Base-by-base conservation (phyloP, 169 alveolate genomes). In the Plasmodium knowlesi region DNA sequence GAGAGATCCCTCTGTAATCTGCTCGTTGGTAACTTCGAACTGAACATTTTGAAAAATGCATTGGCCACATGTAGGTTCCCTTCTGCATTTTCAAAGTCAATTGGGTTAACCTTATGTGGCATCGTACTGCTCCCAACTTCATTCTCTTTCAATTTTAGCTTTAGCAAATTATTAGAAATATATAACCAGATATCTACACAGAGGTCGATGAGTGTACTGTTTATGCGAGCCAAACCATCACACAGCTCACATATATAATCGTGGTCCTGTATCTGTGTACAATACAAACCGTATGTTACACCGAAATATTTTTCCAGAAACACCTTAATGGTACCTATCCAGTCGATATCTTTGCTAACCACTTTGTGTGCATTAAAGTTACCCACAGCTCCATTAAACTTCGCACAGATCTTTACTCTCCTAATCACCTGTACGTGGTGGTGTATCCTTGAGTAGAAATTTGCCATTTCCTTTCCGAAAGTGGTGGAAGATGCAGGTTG, bases 81-180 rank as follows among this genome's bases (percentile, higher is more conserved):
- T 92, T 99, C 99, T 19, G 99, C 99, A 89, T 98, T 98, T 94
- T 99, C 99, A 91, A 98, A 98, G 91, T 98, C 99, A 14, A 98
- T 98, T 1, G 99, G 99, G 74, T 99, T 99, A 0, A 99, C 98
- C 92, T 99, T 99, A 92, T 99, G 99, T 28, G 99, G 99, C 99
- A 99, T 99, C 5, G 99, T 99, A 41, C 99, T 98, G 82, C 99
- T 97, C 0, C 99, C 99, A 16, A 98, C 98, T 96, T 98, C 99
- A 0, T 97, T 97, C 94, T 97, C 54, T 0, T 94, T 94, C 28
- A 83, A n/a, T 72, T 92, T 95, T 39, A 95, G 80, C 83, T 90
- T 92, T 34, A 96, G 83, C 39, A 96, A 79, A 43, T 94, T 95
- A 32, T 96, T 83, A 5, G 98, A 96, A 6, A 97, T 97, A 95